Evolutionary conservation across 345 rosid genomes (phyloP).

Genomic region (Salix dunnii): DNA sequence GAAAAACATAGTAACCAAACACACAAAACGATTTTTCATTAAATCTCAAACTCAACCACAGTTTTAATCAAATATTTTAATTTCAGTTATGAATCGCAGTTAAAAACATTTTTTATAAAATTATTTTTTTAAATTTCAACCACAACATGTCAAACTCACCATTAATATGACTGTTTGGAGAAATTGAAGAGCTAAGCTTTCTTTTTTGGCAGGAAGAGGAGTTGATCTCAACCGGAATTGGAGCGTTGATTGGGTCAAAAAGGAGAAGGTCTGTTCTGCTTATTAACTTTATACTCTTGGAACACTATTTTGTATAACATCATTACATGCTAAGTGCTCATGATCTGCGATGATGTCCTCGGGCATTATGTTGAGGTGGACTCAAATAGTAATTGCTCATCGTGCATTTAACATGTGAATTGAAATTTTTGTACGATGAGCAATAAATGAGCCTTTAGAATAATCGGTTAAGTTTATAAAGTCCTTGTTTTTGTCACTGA

Average conservation of each 20-base stretch:
- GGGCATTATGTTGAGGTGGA: background rate
- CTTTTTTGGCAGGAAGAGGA: slow-evolving; percentile 71
- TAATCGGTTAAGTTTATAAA: background rate
- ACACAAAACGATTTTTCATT: too few species aligned
- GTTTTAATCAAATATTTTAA: too few species aligned
- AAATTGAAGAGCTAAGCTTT: slow-evolving; percentile 13
- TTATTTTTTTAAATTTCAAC: too few species aligned
- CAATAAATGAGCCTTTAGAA: background rate
- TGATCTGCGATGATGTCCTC: too few species aligned
- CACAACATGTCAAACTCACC: too few species aligned
- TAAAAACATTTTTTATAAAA: too few species aligned
- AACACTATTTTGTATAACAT: slow-evolving; percentile 7
- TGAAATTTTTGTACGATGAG: background rate
- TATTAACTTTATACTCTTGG: background rate
- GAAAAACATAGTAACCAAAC: too few species aligned
- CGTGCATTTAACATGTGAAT: background rate
- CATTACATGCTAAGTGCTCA: background rate
- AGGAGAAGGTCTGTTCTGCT: slow-evolving; percentile 64
- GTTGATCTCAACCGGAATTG: slow-evolving; percentile 97
- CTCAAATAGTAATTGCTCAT: background rate
- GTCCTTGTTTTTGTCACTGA: background rate
- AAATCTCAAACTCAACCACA: too few species aligned
- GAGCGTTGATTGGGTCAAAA: slow-evolving; percentile 99
- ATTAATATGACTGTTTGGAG: slow-evolving; percentile 7
- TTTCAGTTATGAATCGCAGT: too few species aligned